Base-by-base conservation (phyloP, 345 rosid genomes). In the Eutrema yunnanense region DNA sequence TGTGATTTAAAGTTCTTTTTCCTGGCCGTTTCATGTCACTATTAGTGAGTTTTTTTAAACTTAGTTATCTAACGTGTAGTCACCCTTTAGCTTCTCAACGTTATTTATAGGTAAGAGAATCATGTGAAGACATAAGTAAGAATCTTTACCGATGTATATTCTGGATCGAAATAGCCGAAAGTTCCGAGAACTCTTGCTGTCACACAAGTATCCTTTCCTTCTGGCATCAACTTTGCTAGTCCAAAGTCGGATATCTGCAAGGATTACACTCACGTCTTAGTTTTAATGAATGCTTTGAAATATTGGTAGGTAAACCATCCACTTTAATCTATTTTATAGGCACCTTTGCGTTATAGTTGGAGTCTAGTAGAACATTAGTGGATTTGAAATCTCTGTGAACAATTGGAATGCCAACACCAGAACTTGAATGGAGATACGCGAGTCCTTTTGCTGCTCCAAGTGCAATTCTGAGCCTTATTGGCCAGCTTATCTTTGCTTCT, bases 151-250 rank as follows among this genome's bases (percentile, higher is more conserved):
- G 98, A 89, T 73, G 98, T 90, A 62, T 94, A 94, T 76, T 94
- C 97, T 22, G 98, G 97, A 65, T 94, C 98, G 9, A 94, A 94
- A 72, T 94, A 94, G 81, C 98, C 98, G 51, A 94, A 94, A 27
- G 98, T 94, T 63, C 98, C 98, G 3, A 94, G 91, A 83, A 94
- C 95, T 78, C 90, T 85, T 16, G 98, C 98, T 26, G 98, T 90
- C 60, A 88, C 87, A 42, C 81, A 84, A 13, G 72, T 84, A 55
- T 94, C 97, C 79, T 89, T 90, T 54, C 97, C 98, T 55, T 82
- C 96, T 58, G 97, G 98, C 98, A 94, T 90, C 76, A 94, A 62
- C 85, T 94, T 94, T 61, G 98, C 98, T 27, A 90, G 88, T 71
- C 98, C 98, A 69, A 94, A 91, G 76, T 94, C 98, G 2, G 98